Conservation (phyloP, 2,329 filamentous ascomycete species). For the Penicillium sp. region DNA sequence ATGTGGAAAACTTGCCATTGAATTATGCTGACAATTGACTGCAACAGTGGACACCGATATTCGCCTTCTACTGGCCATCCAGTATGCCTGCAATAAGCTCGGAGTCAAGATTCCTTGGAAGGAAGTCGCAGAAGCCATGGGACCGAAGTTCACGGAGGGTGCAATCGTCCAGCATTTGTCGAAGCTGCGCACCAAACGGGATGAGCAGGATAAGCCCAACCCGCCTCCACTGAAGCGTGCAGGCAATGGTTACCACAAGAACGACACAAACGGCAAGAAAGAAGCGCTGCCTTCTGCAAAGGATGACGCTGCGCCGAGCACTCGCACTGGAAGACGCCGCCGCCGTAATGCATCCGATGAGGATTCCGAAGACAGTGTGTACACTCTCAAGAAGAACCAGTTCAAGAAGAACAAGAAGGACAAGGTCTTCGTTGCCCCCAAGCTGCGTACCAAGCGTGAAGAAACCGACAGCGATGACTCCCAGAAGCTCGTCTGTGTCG, state of each 20-base stretch:
- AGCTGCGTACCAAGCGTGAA: not conserved
- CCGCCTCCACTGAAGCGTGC: slow-evolving; percentile 42
- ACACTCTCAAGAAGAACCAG: not conserved
- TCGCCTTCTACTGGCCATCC: slow-evolving; percentile 42
- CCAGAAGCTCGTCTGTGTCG: slow-evolving; percentile 15
- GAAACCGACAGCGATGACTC: not conserved
- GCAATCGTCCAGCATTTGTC: slow-evolving; percentile 49
- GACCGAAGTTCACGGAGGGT: slow-evolving; percentile 41
- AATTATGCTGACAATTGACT: slow-evolving; percentile 13
- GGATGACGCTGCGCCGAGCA: not conserved
- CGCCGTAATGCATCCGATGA: not conserved
- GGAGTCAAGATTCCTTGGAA: slow-evolving; percentile 45
- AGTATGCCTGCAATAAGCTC: slow-evolving; percentile 40
- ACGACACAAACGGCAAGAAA: not conserved
- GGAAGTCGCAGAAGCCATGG: slow-evolving; percentile 41
- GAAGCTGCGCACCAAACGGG: slow-evolving; percentile 42
- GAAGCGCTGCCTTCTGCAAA: not conserved
- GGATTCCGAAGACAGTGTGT: not conserved
- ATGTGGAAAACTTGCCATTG: not conserved
- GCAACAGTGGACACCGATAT: slow-evolving; percentile 43
- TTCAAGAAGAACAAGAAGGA: not conserved
- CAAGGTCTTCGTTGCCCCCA: not conserved
- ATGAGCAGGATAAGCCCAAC: slow-evolving; percentile 32
- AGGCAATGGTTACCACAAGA: not conserved
- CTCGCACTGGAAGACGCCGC: not conserved